phyloP scores from a whole-genome alignment of 2,329 filamentous ascomycete genomes.

The Tolypocladium ophioglossoides region DNA sequence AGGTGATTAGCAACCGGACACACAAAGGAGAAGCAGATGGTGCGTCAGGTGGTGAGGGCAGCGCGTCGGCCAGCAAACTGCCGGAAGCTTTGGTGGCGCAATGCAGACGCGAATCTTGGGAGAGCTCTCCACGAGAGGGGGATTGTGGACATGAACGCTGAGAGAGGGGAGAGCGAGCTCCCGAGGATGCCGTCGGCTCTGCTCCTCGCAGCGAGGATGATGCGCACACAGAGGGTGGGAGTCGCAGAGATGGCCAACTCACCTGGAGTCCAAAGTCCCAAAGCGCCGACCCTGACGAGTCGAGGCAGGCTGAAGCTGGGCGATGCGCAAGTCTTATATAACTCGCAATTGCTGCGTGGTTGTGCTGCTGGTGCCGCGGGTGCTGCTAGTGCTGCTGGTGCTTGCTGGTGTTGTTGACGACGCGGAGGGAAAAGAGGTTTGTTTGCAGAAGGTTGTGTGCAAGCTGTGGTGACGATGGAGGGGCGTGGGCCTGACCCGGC shows the following conservation, averaged over 20 bases:
- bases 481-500: background rate
- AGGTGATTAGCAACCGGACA: background rate
- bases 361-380: background rate
- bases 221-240: background rate
- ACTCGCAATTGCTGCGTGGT: background rate
- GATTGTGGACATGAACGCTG: too few species aligned
- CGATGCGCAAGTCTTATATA: background rate
- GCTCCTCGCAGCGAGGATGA: background rate
- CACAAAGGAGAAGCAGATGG: background rate
- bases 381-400: background rate
- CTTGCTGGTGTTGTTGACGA: too few species aligned
- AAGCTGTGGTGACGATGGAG: background rate
- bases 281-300: background rate
- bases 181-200: background rate
- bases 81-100: background rate
- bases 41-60: background rate
- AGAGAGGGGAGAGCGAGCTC: too few species aligned
- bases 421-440: background rate
- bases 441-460: background rate
- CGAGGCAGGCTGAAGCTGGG: background rate
- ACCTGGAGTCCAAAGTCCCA: background rate
- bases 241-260: background rate
- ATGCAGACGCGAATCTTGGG: background rate
- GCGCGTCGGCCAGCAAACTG: background rate
- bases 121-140: too few species aligned